Evolutionary conservation across 495 filamentous ascomycete species (phyloP).

Genomic region (Cercophora sp.): DNA sequence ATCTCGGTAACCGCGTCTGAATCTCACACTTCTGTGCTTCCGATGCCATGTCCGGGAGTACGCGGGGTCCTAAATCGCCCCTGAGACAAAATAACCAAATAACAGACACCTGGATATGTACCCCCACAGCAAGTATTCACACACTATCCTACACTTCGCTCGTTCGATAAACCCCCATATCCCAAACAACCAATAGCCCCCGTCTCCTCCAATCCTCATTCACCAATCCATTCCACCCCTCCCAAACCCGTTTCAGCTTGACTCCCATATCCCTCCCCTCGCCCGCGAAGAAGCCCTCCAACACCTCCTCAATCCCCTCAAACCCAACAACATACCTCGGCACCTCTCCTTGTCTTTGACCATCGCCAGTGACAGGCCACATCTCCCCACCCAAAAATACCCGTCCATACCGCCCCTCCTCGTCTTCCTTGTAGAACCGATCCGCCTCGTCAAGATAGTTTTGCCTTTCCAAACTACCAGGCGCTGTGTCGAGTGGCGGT

Average conservation of each 20-base stretch:
- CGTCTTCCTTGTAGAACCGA: slow-evolving; percentile 61
- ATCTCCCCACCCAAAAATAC: slow-evolving; percentile 52
- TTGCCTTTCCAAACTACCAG: slow-evolving; percentile 47
- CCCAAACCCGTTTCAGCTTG: slow-evolving; percentile 59
- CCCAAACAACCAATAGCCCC: slow-evolving; percentile 84
- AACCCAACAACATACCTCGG: slow-evolving; percentile 56
- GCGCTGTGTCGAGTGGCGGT: slow-evolving; percentile 66
- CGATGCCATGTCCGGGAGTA: no score
- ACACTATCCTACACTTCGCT: no score
- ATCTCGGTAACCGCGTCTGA: no score
- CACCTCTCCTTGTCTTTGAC: slow-evolving; percentile 35
- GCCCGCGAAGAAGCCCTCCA: slow-evolving; percentile 40
- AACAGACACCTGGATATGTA: no score
- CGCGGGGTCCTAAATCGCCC: no score
- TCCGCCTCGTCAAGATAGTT: slow-evolving; percentile 85
- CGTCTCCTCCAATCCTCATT: slow-evolving; percentile 83
- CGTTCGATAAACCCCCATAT: slow-evolving; percentile 45
- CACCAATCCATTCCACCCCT: slow-evolving; percentile 73
- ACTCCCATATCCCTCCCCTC: slow-evolving; percentile 41
- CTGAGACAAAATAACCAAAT: no score
- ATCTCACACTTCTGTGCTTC: no score
- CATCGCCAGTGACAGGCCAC: slow-evolving; percentile 28
- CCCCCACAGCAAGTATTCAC: no score
- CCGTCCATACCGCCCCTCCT: slow-evolving; percentile 17
- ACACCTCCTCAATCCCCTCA: slow-evolving; percentile 43